Base-by-base conservation (phyloP, 2,329 filamentous ascomycete species). In the Podosphaera fusca region DNA sequence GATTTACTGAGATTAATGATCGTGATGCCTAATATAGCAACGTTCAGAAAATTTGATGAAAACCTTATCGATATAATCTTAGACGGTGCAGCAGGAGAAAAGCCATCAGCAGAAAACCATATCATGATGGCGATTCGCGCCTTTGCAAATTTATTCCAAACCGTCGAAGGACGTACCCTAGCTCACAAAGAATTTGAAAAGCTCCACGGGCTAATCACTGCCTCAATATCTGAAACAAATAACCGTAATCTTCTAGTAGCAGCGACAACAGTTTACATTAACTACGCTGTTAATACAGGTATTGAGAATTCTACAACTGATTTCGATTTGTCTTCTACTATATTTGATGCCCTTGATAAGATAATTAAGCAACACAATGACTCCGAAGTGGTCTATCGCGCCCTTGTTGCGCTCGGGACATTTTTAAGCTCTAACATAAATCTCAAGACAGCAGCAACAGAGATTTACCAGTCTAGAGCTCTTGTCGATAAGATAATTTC, bases 1-100 rank as follows among this genome's bases (percentile, higher is more conserved):
- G 92, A 96, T 67, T 74, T 96, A 1, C 75, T 96, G 4, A 85
- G 92, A n/a, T 81, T 94, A 54, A 74, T 92, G 34, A 83, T 85
- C 1, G 80, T 81, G 0, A 80, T 79, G 4, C 78, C 85, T 0
- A 70, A 77, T 0, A 78, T 81, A n/a, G 83, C 86, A 1, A 75
- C 76, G 6, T 78, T 78, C 55, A 71, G 71, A 0, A 75, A 79
- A 55, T 69, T 72, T 2, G 71, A 74, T 35, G 72, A 72, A 2
- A 81, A 78, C 40, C 71, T 89, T n/a, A 68, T 85, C 3, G 71
- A 76, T 6, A 70, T 73, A 10, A 70, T 95, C 5, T 73, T 81
- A 38, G 68, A 67, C 49, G 78, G 70, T 0, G 74, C 81, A 1
- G 79, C 83, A 56, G 75, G 80, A 7, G 68, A 70, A 3, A 71